Evolutionary conservation across 2,329 filamentous ascomycete species (phyloP), one percentile per base, ranked within the genome.

Genomic region (Pseudogymnoascus sp.): DNA sequence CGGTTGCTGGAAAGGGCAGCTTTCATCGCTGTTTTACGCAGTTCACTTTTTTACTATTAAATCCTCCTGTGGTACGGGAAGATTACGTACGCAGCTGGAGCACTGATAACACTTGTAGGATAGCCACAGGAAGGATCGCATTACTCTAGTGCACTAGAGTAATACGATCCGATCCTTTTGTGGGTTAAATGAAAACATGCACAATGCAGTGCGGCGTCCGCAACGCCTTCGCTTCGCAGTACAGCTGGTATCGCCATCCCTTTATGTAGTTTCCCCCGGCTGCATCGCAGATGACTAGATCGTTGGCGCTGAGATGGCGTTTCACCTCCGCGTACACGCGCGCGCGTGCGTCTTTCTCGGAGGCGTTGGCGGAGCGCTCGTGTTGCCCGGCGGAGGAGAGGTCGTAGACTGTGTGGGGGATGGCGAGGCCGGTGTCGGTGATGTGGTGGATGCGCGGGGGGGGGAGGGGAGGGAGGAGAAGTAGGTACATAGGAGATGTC

Each of bases 201-300:
- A 95, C 78, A 63, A 95, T 85, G 70, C 88, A 92, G 75, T 84
- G 89, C 2, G 88, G 84, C 3, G 90, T 95, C 67, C 87, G 79
- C 62, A 90, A 78, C 59, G 90, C 90, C 76, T 95, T 95, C 38
- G 90, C 86, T 76, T 95, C 90, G 77, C 90, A 93, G 74, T 88
- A 88, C 23, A 96, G 79, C 78, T 96, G 90, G 74, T 96, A 96
- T 60, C 91, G 82, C 84, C 90, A 95, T 38, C 90, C 91, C 75
- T 95, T 95, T 77, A 96, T 96, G 76, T 95, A 96, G 76, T 95
- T 95, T 65, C 90, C 78, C 1, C 87, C 86, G 6, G 63, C 63
- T 0, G 61, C 63, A 73, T 96, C 90, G 15, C 91, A 83, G 57
- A 96, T 84, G 61, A 95, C 89, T 64, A 96, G 86, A 71, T 91